Conservation (phyloP, 2,329 filamentous ascomycete genomes). For the Cadophora malorum region DNA sequence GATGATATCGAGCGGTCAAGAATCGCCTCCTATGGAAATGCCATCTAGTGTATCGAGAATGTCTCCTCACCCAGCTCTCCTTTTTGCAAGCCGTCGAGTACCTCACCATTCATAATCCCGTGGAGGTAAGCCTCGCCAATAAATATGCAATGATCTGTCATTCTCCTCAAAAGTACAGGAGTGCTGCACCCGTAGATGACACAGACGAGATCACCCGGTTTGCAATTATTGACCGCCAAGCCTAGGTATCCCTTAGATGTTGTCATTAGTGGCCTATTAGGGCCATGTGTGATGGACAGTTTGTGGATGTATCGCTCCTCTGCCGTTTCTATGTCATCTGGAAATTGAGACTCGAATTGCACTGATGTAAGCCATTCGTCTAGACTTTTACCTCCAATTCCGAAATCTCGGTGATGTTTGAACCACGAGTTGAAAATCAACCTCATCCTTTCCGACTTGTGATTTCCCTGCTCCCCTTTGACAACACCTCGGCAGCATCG, state of each 20-base stretch:
- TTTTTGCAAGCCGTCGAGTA: neutral
- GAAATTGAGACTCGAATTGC: neutral
- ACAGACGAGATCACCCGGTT: constrained; percentile 2
- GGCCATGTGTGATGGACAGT: neutral
- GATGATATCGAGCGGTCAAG: neutral
- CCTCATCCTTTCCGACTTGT: neutral
- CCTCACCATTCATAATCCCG: neutral
- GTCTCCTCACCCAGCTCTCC: neutral
- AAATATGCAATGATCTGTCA: neutral
- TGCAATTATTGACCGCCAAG: neutral
- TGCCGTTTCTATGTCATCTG: neutral
- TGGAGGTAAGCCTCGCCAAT: neutral
- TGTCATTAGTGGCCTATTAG: neutral
- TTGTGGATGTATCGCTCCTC: neutral
- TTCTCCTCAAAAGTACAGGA: neutral
- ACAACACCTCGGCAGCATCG: neutral
- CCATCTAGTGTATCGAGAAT: neutral
- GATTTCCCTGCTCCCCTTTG: neutral
- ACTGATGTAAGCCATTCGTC: neutral
- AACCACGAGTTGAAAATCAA: neutral
- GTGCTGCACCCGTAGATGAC: neutral
- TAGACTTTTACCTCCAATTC: neutral
- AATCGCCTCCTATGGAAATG: neutral
- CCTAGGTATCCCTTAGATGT: neutral
- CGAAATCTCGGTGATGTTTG: neutral